Base-by-base conservation (phyloP, 345 rosid genomes). In the Firmiana major region DNA sequence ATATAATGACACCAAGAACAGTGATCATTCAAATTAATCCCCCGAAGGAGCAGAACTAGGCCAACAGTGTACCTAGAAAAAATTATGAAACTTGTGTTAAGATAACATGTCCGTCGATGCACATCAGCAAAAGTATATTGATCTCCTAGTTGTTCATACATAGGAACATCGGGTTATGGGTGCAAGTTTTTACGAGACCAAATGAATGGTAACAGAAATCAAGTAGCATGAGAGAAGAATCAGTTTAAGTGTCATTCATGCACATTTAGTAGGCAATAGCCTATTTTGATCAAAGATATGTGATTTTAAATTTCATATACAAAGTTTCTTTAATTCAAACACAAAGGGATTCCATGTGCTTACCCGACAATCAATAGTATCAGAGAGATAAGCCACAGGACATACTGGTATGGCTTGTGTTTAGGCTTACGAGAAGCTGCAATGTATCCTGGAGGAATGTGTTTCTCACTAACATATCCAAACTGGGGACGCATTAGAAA, bases 1-100 rank as follows among this genome's bases (percentile, higher is more conserved):
- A 97, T 77, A 69, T 91, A 88, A 82, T 88, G 98, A 77, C 98
- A 97, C 98, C 97, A 92, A 1, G 93, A 84, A 87, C 98, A 97
- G 59, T 85, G 85, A 36, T 90, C 81, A 55, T 90, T 97, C 81
- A 92, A 78, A 84, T 92, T 84, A 49, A 73, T 83, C 19, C 96
- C 98, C 63, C 71, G 85, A 68, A 88, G 83, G 79, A 97, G 91
- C 83, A 88, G 80, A 58, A 91, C 80, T 77, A 92, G 83, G 53
- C 94, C 94, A 36, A 74, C 43, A 0, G 89, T 86, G 36, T 79
- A 90, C 49, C 97, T 92, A 88, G 40, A 64, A 63, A 76, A 24
- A 53, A 67, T 65, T 28, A 49, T 11, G 72, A 38, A 58, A 55
- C 43, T 63, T 34, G 67, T 3, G 58, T 80, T 22, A 57, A 57